Base-by-base conservation (phyloP, 257 asterid species). In the Lithospermum erythrorhizon region DNA sequence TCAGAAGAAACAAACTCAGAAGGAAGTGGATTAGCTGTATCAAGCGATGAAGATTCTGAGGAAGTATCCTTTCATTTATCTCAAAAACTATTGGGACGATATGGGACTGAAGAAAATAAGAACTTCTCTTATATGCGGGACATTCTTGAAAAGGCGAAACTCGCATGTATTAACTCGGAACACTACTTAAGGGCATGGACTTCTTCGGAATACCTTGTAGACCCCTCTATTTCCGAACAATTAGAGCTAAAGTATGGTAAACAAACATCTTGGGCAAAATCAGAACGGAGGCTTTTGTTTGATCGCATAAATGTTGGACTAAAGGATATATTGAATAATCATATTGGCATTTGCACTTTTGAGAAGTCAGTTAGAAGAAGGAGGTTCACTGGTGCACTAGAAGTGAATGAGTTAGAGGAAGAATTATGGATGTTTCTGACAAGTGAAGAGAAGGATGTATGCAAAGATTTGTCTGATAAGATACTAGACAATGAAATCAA, bases 41-140 rank as follows among this genome's bases (percentile, higher is more conserved):
- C 91, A 7, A 83, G 78, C n/a, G 87, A 86, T 23, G 87, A 71
- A 35, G 90, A 79, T 45, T 53, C 69, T 1, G 77, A 71, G 49
- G 72, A 70, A 61, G 69, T 45, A 51, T 71, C 71, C 52, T 57
- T 20, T 27, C 70, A 75, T 66, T 45, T 63, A 67, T 27, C 67
- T 65, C 66, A 63, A 59, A 79, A 63, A 59, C 53, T 73, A 1
- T 79, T 70, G 72, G 73, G 55, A 53, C 72, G 80, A 73, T 73
- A 70, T 55, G 70, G 77, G n/a, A 70, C 74, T 20, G 70, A 66
- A 30, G 79, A 84, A 62, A 78, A 88, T 65, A 67, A 80, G 71
- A 81, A 73, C 62, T 84, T 74, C 73, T 82, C 88, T n/a, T 89
- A 89, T 81, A 22, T 81, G 71, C 78, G 79, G 47, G 97, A 89